Conservation (phyloP, 1,139 yeast genomes). For the Geotrichum reessii region DNA sequence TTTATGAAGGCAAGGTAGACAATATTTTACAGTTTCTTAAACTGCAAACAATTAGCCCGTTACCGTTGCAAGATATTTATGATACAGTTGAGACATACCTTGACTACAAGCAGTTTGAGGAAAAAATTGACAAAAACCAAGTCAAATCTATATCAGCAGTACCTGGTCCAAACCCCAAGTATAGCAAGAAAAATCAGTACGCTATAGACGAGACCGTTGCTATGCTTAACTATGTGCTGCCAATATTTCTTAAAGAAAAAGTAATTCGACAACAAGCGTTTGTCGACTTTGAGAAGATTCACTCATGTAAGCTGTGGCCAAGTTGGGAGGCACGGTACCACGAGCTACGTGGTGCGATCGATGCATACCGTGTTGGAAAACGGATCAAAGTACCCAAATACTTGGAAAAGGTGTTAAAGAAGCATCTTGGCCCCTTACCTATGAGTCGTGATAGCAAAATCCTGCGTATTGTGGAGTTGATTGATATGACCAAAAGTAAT, state of each 20-base stretch:
- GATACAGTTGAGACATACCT: background rate
- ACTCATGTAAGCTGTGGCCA: background rate
- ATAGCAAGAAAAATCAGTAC: background rate
- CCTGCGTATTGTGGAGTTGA: background rate
- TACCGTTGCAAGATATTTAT: background rate
- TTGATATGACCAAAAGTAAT: background rate
- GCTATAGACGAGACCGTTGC: background rate
- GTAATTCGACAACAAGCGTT: background rate
- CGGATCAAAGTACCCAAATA: background rate
- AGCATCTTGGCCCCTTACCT: background rate
- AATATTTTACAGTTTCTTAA: background rate
- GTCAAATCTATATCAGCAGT: background rate
- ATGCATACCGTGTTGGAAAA: background rate
- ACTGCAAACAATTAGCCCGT: background rate
- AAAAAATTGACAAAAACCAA: background rate
- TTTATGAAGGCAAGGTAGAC: background rate
- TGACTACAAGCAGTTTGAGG: background rate
- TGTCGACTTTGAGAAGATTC: background rate
- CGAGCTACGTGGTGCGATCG: background rate
- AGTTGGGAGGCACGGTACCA: background rate
- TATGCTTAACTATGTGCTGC: background rate
- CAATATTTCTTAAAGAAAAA: background rate
- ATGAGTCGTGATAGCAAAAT: background rate
- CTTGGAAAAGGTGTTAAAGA: background rate
- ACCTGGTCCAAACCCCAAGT: background rate